Percentiles rank a stretch among this genome's conserved stretches.
Conservation (phyloP, 1,284 basidiomycete genomes). For the Laetiporus sulphureus region DNA sequence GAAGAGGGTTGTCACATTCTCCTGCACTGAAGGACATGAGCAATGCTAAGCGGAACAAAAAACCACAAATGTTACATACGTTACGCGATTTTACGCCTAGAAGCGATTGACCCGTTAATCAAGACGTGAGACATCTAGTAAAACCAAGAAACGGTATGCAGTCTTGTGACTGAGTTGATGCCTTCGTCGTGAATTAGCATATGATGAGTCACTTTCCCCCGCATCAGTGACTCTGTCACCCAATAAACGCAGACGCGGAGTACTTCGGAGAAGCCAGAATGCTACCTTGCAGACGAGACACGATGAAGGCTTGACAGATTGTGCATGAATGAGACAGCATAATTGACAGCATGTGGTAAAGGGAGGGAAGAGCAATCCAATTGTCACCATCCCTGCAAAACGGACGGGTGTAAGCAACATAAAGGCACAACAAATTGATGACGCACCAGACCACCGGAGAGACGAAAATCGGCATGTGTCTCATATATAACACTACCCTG, state of each 20-base stretch:
- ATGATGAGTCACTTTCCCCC: slow-evolving; percentile 16
- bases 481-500: slow-evolving; percentile 33
- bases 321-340: background rate
- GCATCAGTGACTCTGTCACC: slow-evolving; percentile 22
- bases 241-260: slow-evolving; percentile 16
- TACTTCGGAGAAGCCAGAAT: slow-evolving; percentile 18
- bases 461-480: slow-evolving; percentile 40
- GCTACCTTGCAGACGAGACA: slow-evolving; percentile 1
- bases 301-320: background rate
- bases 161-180: slow-evolving; percentile 16
- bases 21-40: no score
- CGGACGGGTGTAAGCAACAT: background rate
- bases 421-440: background rate
- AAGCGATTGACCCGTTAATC: no score
- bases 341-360: background rate
- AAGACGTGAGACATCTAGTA: slow-evolving; percentile 19
- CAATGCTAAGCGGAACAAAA: no score
- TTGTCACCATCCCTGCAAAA: slow-evolving; percentile 16
- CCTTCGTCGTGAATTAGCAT: slow-evolving; percentile 3
- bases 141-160: slow-evolving; percentile 13
- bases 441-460: slow-evolving; percentile 36
- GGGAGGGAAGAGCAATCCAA: no score
- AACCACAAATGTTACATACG: no score
- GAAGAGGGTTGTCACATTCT: no score
- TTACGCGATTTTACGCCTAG: no score